Base-by-base conservation (phyloP, 306 rosid species). In the Hippophae gyantsensis region DNA sequence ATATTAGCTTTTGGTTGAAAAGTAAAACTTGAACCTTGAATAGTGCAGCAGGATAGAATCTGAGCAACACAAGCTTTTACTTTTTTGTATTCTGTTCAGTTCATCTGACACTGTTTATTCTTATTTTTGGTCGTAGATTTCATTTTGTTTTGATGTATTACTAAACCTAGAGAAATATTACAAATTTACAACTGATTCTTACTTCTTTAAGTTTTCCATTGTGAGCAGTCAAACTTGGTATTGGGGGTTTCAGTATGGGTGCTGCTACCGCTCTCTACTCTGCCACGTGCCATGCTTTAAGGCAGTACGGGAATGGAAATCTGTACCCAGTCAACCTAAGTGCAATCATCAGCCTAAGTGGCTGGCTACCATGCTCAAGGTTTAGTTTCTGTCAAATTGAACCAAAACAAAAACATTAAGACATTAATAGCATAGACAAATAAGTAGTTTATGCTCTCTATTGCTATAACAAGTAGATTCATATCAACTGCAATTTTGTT, bases 321-420 rank as follows among this genome's bases (percentile, higher is more conserved):
- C 58, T 58, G 49, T 92, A 92, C 56, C 95, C 88, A 12, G 78
- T 88, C 66, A 76, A 78, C 79, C 79, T 92, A 60, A 73, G 86
- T 50, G 93, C 82, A 13, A 51, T 92, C 72, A 87, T 92, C 72
- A 84, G 88, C 61, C 77, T 92, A 65, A 92, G 99, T 55, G 99
- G 99, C 68, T 92, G 93, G 95, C 94, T 92, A 74, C 96, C 99
- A n/a, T 81, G 96, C 75, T 86, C 94, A 71, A 88, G 96, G 99
- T 92, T 80, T 52, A 71, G 47, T 68, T 77, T 76, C 78, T 59
- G 13, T 67, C 61, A 44, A 70, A 55, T 65, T 49, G 23, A 12
- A 61, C 48, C 64, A 54, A 66, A 47, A 6, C 32, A 44, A 62
- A 57, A 68, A 69, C 56, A 60, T 53, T 18, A 18, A 54, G 48